Evolutionary conservation across 768 basidiomycete species (phyloP).

Genomic region (Tephrocybe rancida): DNA sequence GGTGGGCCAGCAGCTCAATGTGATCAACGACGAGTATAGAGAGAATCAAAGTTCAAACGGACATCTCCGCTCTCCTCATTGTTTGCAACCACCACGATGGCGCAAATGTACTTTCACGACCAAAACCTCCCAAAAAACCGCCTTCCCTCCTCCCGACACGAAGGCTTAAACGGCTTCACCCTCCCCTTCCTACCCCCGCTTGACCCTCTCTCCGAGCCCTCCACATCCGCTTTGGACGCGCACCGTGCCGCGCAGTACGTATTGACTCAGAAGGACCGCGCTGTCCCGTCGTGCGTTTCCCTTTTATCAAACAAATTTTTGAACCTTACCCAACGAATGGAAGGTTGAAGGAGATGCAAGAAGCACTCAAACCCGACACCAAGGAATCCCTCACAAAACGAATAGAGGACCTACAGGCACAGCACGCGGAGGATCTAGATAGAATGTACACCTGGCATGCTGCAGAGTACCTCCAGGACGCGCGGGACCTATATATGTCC

Average conservation of each 20-base stretch:
- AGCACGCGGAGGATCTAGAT: constrained; percentile 38
- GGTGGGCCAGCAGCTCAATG: no score
- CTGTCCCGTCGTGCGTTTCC: constrained; percentile 40
- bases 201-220: constrained; percentile 1
- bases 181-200: background rate
- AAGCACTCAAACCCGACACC: constrained; percentile 31
- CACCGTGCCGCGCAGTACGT: constrained; percentile 41
- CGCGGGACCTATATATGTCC: constrained; percentile 31
- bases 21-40: no score
- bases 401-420: constrained; percentile 27
- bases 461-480: constrained; percentile 36
- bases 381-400: constrained; percentile 24
- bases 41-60: background rate
- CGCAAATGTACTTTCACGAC: constrained; percentile 12
- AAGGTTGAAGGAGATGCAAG: constrained; percentile 39
- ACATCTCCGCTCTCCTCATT: constrained; percentile 1
- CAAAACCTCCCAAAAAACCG: background rate
- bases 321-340: background rate
- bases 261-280: constrained; percentile 38
- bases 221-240: constrained; percentile 24
- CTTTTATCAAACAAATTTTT: background rate
- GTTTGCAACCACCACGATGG: constrained; percentile 9
- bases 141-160: constrained; percentile 5
- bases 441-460: constrained; percentile 37
- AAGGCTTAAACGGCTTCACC: constrained; percentile 11